phyloP scores from a whole-genome alignment of 139 green algal species.

The Closterium sp. region DNA sequence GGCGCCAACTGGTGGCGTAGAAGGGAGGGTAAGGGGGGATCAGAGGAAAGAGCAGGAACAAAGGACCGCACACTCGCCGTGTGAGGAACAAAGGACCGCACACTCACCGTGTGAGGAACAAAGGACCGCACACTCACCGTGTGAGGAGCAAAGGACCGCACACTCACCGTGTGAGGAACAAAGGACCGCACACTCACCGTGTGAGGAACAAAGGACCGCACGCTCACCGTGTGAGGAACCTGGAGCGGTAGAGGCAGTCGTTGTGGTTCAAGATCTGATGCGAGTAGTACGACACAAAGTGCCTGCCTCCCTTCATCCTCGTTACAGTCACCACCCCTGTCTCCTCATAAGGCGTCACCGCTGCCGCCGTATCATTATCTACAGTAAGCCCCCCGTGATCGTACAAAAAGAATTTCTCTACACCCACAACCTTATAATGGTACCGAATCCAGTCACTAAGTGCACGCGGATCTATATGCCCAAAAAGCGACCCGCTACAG shows the following conservation, averaged over 20 bases:
- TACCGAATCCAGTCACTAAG: background rate
- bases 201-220: no score
- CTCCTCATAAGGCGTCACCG: background rate
- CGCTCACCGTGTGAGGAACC: background rate
- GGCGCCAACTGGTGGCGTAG: no score
- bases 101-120: no score
- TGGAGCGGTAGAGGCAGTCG: background rate
- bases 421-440: background rate
- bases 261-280: background rate
- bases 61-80: no score
- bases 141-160: no score
- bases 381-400: background rate
- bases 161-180: no score
- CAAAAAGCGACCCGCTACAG: background rate
- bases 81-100: no score
- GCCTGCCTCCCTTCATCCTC: background rate
- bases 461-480: background rate
- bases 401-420: background rate
- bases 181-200: no score
- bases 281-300: background rate
- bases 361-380: background rate
- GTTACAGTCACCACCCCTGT: background rate
- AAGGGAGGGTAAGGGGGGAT: no score
- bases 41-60: no score
- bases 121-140: no score